A percentile compares a stretch with the other conserved stretches of the same genome.
These are phyloP conservation scores for Hygrophila difformis DNA, from an alignment of 257 asterid genomes.

Conservation along the genomic window DNA sequence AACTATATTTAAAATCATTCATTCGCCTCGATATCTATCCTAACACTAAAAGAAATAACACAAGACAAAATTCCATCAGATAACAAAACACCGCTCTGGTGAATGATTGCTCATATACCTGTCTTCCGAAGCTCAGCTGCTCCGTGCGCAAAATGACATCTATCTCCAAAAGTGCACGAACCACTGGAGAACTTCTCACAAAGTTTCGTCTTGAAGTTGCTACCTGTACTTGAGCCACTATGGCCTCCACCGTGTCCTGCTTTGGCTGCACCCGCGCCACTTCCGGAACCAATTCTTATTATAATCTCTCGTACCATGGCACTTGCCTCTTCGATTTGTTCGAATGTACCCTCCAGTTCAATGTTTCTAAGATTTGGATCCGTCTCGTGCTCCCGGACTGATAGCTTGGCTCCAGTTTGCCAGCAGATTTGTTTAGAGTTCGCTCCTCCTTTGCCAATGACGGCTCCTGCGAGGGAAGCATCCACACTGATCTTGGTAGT, in stretches of 20 bases:
- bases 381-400: conserved; percentile 67
- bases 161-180: conserved; percentile 81
- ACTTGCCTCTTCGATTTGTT: conserved; percentile 69
- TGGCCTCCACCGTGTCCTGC: background rate
- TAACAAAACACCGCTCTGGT: no score
- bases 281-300: conserved; percentile 32
- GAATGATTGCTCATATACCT: conserved; percentile 19
- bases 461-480: conserved; percentile 76
- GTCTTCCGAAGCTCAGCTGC: conserved; percentile 59
- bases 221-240: conserved; percentile 21
- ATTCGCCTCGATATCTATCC: no score
- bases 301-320: conserved; percentile 73
- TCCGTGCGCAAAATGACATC: conserved; percentile 96
- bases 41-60: no score
- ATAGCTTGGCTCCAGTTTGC: conserved; percentile 69
- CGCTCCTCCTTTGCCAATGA: conserved; percentile 89
- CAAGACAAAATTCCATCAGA: no score
- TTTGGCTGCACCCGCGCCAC: conserved; percentile 27
- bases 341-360: conserved; percentile 88
- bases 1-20: no score
- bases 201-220: conserved; percentile 68
- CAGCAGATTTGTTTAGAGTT: conserved; percentile 85
- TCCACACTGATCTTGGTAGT: conserved; percentile 79
- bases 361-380: conserved; percentile 68
- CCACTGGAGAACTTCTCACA: conserved; percentile 81